Conservation (phyloP, 169 alveolate genomes). For the Besnoitia besnoiti region DNA sequence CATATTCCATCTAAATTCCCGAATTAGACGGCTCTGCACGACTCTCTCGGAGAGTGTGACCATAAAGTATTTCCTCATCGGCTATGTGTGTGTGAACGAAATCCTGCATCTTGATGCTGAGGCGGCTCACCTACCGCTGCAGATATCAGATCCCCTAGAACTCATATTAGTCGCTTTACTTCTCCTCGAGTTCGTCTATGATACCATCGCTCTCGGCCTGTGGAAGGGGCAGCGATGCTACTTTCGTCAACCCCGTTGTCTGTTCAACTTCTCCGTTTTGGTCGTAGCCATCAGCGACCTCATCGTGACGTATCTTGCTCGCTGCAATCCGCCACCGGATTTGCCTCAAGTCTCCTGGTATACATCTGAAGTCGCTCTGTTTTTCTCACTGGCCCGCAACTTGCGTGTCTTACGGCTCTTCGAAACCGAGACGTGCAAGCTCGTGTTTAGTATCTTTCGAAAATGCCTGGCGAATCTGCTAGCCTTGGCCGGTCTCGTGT, state of each 20-base stretch:
- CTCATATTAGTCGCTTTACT: background rate
- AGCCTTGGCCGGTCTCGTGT: constrained; percentile 24
- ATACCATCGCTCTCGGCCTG: background rate
- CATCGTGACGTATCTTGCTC: background rate
- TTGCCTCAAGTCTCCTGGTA: constrained; percentile 17
- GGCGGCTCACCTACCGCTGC: background rate
- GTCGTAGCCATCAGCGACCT: background rate
- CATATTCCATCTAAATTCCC: background rate
- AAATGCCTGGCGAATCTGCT: constrained; percentile 11
- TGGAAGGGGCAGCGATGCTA: constrained; percentile 7
- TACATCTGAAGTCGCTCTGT: background rate
- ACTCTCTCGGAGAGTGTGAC: background rate
- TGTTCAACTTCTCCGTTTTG: constrained; percentile 4
- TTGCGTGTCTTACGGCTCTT: constrained; percentile 13
- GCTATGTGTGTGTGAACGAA: constrained; percentile 19
- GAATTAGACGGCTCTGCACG: background rate
- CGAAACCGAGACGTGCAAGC: background rate
- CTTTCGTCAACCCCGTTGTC: background rate
- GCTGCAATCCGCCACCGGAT: background rate
- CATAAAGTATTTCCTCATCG: background rate
- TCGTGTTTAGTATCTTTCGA: background rate
- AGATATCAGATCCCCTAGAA: background rate
- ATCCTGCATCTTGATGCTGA: background rate
- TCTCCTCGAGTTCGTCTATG: constrained; percentile 34
- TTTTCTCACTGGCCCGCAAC: background rate